A percentile compares a stretch with the other conserved stretches of the same genome.
These are phyloP conservation scores for Thalassiosira profunda DNA, from an alignment of 108 stramenopile genomes.

Conservation along the genomic window DNA sequence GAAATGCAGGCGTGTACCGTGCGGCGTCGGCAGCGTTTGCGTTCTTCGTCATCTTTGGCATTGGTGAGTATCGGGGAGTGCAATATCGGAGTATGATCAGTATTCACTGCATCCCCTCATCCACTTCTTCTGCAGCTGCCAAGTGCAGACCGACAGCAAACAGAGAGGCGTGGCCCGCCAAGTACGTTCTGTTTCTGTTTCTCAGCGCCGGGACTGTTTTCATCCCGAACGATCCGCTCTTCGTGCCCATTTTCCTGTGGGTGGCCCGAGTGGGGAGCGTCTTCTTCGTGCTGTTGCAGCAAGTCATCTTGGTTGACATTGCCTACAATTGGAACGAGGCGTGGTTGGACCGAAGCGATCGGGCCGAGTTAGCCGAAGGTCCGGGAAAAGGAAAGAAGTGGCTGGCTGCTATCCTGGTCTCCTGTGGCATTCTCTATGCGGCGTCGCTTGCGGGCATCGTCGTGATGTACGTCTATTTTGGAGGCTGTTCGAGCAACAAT, in stretches of 20 bases:
- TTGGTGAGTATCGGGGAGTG: constrained; percentile 46
- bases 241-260: constrained; percentile 69
- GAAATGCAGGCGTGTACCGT: constrained; percentile 84
- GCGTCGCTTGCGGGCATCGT: constrained; percentile 72
- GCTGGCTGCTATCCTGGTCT: constrained; percentile 78
- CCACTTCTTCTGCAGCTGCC: constrained; percentile 33
- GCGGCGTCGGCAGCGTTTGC: constrained; percentile 56
- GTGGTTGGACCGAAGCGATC: constrained; percentile 82
- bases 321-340: constrained; percentile 91
- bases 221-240: constrained; percentile 82
- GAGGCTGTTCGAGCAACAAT: constrained; percentile 75
- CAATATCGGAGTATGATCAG: too few species aligned
- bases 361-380: constrained; percentile 69
- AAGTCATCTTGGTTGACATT: constrained; percentile 87
- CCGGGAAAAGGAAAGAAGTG: constrained; percentile 77
- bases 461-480: constrained; percentile 82
- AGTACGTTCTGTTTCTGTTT: constrained; percentile 81
- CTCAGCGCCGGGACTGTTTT: constrained; percentile 62
- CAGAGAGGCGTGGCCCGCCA: constrained; percentile 88
- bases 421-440: constrained; percentile 70
- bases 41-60: constrained; percentile 72
- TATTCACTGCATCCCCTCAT: too few species aligned
- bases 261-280: constrained; percentile 76
- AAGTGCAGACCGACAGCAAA: constrained; percentile 70
- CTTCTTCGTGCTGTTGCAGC: constrained; percentile 79